Evolutionary conservation across 1,139 yeast species (phyloP), one percentile per base, ranked within the genome.

Genomic region (Torulaspora pretoriensis): DNA sequence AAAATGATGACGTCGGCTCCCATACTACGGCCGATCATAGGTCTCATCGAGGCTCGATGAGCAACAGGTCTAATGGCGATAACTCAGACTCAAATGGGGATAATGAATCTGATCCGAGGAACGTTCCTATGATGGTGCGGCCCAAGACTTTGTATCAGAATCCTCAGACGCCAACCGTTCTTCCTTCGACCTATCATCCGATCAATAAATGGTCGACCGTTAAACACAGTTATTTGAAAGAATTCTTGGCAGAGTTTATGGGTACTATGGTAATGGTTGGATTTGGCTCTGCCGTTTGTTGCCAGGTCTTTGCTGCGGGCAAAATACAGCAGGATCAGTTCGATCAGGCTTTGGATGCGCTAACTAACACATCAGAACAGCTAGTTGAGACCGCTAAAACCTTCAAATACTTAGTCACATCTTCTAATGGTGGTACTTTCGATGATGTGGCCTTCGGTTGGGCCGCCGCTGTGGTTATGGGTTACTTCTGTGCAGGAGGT

Each of bases 401-500:
- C 22, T 38, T 58, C 30, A 49, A 49, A 38, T 46, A 52, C 35
- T 50, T 46, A 38, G 59, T 42, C 10, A 46, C 55, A 8, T 54
- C 60, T 4, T 65, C 64, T 25, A 47, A 54, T 3, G 66, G 67
- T 25, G 78, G 78, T 54, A 63, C 66, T 36, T 69, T 67, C 45
- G 70, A 68, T 39, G 66, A 70, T 17, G 62, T 74, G 45, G 70
- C 73, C 7, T 58, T 73, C 46, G 68, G 72, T 23, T 75, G 78
- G 78, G 80, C 76, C 38, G 66, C 73, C 31, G 79, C 77, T 2
- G 78, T 73, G 45, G 71, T 72, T 55, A 57, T 74, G 56, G 79
- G 78, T 53, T 72, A 64, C 54, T 59, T 61, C 43, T 59, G 63
- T 14, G 66, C 73, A 35, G 75, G 74, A 40, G 74, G 75, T 49